Percentiles rank a stretch among this genome's conserved stretches.
phyloP scores from a whole-genome alignment of 2,329 filamentous ascomycete species.

The Tolypocladium nubicola region DNA sequence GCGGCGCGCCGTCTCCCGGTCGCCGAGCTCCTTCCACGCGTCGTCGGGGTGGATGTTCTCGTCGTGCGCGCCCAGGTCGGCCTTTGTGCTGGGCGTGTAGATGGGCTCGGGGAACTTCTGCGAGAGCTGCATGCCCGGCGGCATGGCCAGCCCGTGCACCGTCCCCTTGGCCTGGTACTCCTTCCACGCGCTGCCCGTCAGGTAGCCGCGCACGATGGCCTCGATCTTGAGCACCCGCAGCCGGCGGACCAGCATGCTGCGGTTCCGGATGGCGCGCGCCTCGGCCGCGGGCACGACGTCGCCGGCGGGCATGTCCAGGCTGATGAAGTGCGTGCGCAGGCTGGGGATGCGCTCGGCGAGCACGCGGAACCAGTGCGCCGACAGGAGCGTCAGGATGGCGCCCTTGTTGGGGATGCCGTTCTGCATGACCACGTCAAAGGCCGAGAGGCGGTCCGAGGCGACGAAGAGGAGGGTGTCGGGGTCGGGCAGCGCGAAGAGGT shows the following conservation, averaged over 20 bases:
- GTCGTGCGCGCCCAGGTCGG: conserved; percentile 65
- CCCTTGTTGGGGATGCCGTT: conserved; percentile 53
- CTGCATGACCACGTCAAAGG: conserved; percentile 83
- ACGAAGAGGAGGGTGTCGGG: conserved; percentile 62
- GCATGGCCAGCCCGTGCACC: conserved; percentile 65
- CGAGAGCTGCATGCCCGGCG: conserved; percentile 59
- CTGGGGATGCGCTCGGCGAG: conserved; percentile 32
- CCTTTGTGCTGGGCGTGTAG: conserved; percentile 68
- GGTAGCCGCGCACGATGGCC: conserved; percentile 64
- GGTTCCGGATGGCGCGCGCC: conserved; percentile 42
- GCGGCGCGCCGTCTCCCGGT: conserved; percentile 18
- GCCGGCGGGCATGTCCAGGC: conserved; percentile 25
- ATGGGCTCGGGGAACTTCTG: conserved; percentile 59
- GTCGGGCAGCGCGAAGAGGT: conserved; percentile 64
- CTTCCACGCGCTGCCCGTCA: conserved; percentile 75
- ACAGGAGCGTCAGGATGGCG: conserved; percentile 33
- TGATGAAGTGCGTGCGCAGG: conserved; percentile 42
- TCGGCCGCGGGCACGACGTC: conserved; percentile 28
- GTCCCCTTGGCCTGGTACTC: conserved; percentile 64
- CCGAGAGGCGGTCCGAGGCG: conserved; percentile 83
- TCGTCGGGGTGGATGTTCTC: conserved; percentile 73
- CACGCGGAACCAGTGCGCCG: conserved; percentile 43
- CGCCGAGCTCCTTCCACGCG: conserved; percentile 34
- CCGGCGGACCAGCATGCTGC: conserved; percentile 68
- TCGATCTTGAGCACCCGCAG: conserved; percentile 14